Conservation (phyloP, 352 stramenopile species). For the Globisporangium okanoganense region DNA sequence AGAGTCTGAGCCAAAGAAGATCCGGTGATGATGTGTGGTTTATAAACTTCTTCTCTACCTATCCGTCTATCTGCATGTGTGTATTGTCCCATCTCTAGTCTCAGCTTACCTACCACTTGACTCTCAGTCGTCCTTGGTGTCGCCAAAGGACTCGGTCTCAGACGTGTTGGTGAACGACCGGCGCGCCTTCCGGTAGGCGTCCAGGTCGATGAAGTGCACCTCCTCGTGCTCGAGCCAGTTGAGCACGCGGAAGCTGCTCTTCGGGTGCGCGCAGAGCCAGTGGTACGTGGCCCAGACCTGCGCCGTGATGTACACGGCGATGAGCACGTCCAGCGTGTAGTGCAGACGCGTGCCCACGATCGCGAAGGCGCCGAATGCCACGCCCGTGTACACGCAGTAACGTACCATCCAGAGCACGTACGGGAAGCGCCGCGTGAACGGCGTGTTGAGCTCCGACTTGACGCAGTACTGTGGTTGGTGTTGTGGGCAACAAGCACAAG, state of each 20-base stretch:
- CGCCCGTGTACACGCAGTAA: conserved; percentile 70
- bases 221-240: conserved; percentile 83
- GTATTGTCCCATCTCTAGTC: neutral
- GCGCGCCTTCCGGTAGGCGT: conserved; percentile 72
- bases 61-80: conserved; percentile 4
- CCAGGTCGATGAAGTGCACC: conserved; percentile 75
- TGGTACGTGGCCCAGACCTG: conserved; percentile 86
- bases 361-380: conserved; percentile 66
- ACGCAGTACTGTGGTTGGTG: conserved; percentile 36
- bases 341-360: conserved; percentile 84
- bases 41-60: conserved; percentile 7
- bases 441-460: conserved; percentile 77
- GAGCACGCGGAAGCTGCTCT: conserved; percentile 56
- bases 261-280: conserved; percentile 66
- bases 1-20: conserved; percentile 35
- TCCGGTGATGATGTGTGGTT: conserved; percentile 18
- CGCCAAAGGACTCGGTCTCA: conserved; percentile 12
- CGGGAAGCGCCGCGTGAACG: conserved; percentile 72
- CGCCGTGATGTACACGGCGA: conserved; percentile 82
- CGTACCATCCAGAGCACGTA: conserved; percentile 78
- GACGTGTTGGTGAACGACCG: conserved; percentile 41
- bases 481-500: neutral
- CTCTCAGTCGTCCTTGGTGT: conserved; percentile 14
- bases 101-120: too few relatives aligned
- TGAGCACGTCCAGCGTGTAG: conserved; percentile 86